A percentile compares a stretch with the other conserved stretches of the same genome.
Conservation (phyloP, 768 basidiomycete species). For the Boletus huronensis region DNA sequence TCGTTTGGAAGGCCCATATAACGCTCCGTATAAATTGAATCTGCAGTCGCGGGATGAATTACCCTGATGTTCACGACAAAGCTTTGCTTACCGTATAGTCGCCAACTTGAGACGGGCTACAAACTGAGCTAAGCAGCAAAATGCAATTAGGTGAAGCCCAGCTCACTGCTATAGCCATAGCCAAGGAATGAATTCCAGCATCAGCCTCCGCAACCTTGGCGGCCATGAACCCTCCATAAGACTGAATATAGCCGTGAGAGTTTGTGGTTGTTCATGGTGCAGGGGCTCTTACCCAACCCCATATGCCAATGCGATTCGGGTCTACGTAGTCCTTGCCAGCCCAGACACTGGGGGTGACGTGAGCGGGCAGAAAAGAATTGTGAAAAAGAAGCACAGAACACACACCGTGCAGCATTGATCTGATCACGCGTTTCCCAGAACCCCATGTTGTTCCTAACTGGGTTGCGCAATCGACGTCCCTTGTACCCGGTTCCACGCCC, state of each 20-base stretch:
- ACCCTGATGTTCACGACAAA: background rate
- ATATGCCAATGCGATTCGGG: constrained; percentile 83
- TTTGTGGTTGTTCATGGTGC: background rate
- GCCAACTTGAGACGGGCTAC: constrained; percentile 87
- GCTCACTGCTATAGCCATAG: constrained; percentile 86
- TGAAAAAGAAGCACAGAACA: constrained; percentile 14
- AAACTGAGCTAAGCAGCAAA: constrained; percentile 11
- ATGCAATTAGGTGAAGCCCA: background rate
- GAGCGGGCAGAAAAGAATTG: background rate
- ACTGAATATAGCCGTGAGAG: constrained; percentile 43
- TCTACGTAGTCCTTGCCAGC: constrained; percentile 87
- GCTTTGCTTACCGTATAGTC: constrained; percentile 58
- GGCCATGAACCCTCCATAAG: constrained; percentile 95
- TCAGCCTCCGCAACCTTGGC: constrained; percentile 89
- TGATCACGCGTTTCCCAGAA: constrained; percentile 89
- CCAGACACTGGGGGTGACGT: constrained; percentile 55
- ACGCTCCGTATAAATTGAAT: constrained; percentile 95
- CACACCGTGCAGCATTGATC: constrained; percentile 80
- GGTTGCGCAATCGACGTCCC: constrained; percentile 79
- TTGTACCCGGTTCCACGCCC: constrained; percentile 93
- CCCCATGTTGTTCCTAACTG: constrained; percentile 86
- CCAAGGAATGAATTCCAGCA: constrained; percentile 85
- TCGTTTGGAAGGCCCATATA: constrained; percentile 85
- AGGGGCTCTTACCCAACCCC: constrained; percentile 83
- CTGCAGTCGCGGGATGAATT: constrained; percentile 36